Percentiles rank a stretch among this genome's conserved stretches.
phyloP scores from a whole-genome alignment of 441 rosid species.

The Euphorbia celastroides region DNA sequence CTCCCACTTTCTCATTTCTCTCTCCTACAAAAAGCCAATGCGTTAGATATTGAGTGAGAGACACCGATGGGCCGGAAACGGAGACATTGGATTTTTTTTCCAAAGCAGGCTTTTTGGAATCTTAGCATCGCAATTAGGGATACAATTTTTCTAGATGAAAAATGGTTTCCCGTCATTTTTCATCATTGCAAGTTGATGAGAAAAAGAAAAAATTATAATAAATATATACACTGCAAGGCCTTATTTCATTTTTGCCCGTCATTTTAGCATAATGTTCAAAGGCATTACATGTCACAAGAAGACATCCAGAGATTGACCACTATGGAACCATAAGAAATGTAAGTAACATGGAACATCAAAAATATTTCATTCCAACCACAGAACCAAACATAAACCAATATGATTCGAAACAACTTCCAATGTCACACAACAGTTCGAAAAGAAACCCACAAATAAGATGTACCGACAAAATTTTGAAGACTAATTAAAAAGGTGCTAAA shows the following conservation, averaged over 20 bases:
- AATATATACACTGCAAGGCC: background rate
- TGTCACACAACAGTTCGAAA: background rate
- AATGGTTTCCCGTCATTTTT: background rate
- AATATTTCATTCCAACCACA: background rate
- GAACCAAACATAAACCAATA: background rate
- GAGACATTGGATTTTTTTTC: too few relatives aligned
- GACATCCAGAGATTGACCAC: background rate
- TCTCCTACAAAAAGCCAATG: too few relatives aligned
- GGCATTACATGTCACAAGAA: background rate
- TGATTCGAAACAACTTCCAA: background rate
- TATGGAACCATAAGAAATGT: background rate
- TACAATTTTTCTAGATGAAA: background rate
- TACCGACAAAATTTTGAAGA: too few relatives aligned
- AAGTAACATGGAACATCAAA: background rate
- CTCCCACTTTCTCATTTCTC: too few relatives aligned
- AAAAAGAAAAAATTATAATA: background rate
- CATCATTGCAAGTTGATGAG: background rate
- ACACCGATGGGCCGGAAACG: too few relatives aligned
- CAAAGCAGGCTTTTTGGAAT: background rate
- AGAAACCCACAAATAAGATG: background rate
- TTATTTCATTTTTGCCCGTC: background rate
- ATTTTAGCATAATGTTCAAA: background rate
- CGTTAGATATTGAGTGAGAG: too few relatives aligned
- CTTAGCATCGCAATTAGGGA: background rate
- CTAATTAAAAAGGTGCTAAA: too few relatives aligned